Conservation (phyloP, 345 rosid genomes). For the Excoecaria agallocha region DNA sequence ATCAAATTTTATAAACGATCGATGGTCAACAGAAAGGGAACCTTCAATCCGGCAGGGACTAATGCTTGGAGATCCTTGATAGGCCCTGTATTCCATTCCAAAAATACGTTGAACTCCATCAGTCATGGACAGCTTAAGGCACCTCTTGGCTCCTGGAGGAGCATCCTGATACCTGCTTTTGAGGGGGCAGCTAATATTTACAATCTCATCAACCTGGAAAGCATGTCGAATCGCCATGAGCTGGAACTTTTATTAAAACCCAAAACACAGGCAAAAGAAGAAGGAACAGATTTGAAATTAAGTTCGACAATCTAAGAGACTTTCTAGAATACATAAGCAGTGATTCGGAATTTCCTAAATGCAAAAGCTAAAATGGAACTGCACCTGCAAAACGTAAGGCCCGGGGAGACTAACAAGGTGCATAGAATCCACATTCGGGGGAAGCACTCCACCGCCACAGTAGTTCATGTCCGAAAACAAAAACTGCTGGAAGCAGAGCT, state of each 20-base stretch:
- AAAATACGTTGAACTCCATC: constrained; percentile 91
- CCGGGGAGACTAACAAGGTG: constrained; percentile 74
- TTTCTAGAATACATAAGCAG: not conserved
- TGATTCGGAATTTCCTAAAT: not conserved
- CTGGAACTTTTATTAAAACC: not conserved
- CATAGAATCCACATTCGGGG: constrained; percentile 59
- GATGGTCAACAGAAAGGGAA: constrained; percentile 21
- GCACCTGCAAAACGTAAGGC: constrained; percentile 85
- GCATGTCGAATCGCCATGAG: constrained; percentile 11
- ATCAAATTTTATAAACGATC: constrained; percentile 2
- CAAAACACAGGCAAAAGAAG: not conserved
- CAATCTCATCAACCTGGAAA: constrained; percentile 90
- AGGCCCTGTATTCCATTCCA: constrained; percentile 90
- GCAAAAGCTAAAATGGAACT: not conserved
- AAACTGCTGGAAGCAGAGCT: constrained; percentile 71
- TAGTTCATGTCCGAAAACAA: constrained; percentile 78
- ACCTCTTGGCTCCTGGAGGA: constrained; percentile 71
- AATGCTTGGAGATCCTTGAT: constrained; percentile 75
- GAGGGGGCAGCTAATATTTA: constrained; percentile 71
- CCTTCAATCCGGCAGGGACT: constrained; percentile 86
- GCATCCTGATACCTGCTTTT: constrained; percentile 68
- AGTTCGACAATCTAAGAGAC: not conserved
- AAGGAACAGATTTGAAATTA: not conserved
- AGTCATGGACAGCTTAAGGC: constrained; percentile 87
- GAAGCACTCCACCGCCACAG: constrained; percentile 78